phyloP scores from a whole-genome alignment of 1,284 basidiomycete species.

The Austropuccinia psidii region DNA sequence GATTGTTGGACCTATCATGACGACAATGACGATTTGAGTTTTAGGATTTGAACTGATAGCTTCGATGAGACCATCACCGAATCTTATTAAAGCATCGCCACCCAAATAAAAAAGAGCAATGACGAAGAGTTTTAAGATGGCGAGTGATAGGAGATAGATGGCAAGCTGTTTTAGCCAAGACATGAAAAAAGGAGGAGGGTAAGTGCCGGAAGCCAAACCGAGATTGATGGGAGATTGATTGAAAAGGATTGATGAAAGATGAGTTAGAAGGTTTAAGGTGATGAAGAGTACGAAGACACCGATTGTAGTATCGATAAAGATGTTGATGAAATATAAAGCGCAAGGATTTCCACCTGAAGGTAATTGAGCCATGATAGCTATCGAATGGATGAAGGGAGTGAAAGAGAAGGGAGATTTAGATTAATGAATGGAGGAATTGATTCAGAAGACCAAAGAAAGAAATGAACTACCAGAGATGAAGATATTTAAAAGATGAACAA shows the following conservation, averaged over 20 bases:
- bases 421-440: not conserved
- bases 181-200: conserved; percentile 45
- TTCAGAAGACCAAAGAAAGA: conserved; percentile 48
- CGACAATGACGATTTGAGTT: conserved; percentile 25
- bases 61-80: conserved; percentile 28
- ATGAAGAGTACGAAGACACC: conserved; percentile 80
- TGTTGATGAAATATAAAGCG: conserved; percentile 75
- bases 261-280: conserved; percentile 63
- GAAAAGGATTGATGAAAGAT: conserved; percentile 60
- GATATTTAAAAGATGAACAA: conserved; percentile 79
- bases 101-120: conserved; percentile 61
- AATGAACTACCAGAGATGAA: conserved; percentile 53
- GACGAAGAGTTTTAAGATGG: conserved; percentile 84
- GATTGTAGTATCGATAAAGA: conserved; percentile 85
- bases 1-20: conserved; percentile 33
- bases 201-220: conserved; percentile 16
- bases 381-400: conserved; percentile 68
- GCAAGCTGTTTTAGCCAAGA: conserved; percentile 77
- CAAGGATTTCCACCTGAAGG: conserved; percentile 40
- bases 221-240: conserved; percentile 55
- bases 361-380: conserved; percentile 18
- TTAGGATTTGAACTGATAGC: conserved; percentile 20
- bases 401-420: conserved; percentile 46
- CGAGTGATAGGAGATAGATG: conserved; percentile 72
- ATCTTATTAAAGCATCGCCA: conserved; percentile 5